These are phyloP conservation scores for Cladophialophora chaetospira DNA, from an alignment of 2,329 filamentous ascomycete species.

Conservation along the genomic window DNA sequence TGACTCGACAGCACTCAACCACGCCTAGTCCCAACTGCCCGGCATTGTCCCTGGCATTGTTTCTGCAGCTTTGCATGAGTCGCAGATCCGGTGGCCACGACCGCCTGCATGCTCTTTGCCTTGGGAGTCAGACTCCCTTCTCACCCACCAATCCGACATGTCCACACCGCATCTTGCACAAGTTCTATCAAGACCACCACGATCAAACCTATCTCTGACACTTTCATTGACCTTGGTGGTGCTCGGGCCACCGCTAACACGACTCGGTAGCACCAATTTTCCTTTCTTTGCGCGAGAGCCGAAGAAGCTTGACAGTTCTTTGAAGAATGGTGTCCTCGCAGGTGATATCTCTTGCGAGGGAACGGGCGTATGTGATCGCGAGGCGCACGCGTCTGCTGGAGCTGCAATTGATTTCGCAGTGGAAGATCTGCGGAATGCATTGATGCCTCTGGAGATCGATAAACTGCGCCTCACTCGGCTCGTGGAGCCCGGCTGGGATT, in stretches of 20 bases:
- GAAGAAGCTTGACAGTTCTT: conserved; percentile 31
- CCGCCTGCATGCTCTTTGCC: neutral
- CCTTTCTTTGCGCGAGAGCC: conserved; percentile 13
- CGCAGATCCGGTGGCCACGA: conserved; percentile 3
- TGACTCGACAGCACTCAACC: neutral
- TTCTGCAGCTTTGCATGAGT: conserved; percentile 5
- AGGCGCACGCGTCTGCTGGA: neutral
- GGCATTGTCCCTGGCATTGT: conserved; percentile 9
- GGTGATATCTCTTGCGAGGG: conserved; percentile 12
- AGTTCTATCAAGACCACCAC: neutral
- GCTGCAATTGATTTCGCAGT: neutral
- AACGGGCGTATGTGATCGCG: neutral
- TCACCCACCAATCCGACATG: conserved; percentile 18
- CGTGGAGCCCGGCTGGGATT: neutral
- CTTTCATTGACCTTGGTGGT: neutral
- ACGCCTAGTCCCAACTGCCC: conserved; percentile 13
- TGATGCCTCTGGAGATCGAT: conserved; percentile 2
- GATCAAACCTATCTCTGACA: neutral
- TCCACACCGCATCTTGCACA: conserved; percentile 17
- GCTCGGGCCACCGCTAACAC: neutral
- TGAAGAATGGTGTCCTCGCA: conserved; percentile 16
- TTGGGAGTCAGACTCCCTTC: neutral
- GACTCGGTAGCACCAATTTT: conserved; percentile 21
- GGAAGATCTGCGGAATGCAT: neutral
- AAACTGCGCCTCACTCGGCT: neutral